Evolutionary conservation across 768 basidiomycete genomes (phyloP).

Genomic region (Hysterangium stoloniferum): DNA sequence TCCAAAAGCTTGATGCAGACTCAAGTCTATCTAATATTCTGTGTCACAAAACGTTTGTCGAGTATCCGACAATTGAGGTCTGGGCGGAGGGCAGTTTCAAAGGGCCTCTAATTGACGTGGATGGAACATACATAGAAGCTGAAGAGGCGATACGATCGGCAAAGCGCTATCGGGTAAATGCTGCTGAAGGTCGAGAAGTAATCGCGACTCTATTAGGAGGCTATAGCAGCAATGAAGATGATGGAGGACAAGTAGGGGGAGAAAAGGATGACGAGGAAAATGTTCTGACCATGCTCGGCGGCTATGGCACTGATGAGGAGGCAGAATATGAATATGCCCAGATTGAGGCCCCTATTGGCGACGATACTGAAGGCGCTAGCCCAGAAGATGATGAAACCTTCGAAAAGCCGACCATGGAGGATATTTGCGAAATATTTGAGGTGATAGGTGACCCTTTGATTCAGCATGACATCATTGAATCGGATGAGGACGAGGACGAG

Average conservation of each 20-base stretch:
- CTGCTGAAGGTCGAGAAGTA: slow-evolving; percentile 42
- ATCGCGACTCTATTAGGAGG: slow-evolving; percentile 51
- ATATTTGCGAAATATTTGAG: background rate
- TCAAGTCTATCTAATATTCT: slow-evolving; percentile 42
- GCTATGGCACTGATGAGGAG: slow-evolving; percentile 23
- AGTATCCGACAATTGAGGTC: slow-evolving; percentile 78
- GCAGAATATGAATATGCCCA: slow-evolving; percentile 29
- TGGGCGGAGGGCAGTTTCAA: slow-evolving; percentile 56
- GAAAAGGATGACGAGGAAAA: slow-evolving; percentile 15
- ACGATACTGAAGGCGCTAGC: background rate
- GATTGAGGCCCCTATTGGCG: slow-evolving; percentile 14
- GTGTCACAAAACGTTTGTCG: slow-evolving; percentile 60
- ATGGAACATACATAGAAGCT: slow-evolving; percentile 35
- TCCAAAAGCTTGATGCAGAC: slow-evolving; percentile 50
- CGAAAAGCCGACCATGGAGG: background rate
- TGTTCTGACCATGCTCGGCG: slow-evolving; percentile 14
- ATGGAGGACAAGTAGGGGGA: slow-evolving; percentile 18
- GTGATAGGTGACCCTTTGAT: background rate
- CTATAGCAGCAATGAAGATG: slow-evolving; percentile 47
- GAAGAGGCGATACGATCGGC: slow-evolving; percentile 18
- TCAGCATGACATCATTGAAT: slow-evolving; percentile 7
- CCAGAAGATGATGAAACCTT: background rate
- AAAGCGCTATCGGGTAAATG: slow-evolving; percentile 54
- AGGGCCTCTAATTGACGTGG: slow-evolving; percentile 49
- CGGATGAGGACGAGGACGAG: slow-evolving; percentile 28